Conservation (phyloP, 805 yeast species). For the Jamesozyma hellenica region DNA sequence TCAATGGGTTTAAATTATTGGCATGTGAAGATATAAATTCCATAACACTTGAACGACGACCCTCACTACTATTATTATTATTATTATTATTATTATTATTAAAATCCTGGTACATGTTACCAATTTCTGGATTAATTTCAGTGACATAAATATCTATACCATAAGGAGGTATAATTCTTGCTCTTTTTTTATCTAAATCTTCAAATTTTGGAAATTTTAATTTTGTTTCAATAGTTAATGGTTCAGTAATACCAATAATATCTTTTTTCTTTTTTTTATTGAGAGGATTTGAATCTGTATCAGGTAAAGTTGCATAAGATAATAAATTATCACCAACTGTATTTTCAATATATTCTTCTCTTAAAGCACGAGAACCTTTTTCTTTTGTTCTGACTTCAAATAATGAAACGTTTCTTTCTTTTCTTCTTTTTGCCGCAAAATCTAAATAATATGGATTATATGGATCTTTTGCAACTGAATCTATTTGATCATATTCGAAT, state of each 20-base stretch:
- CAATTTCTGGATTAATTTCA: constrained; percentile 13
- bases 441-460: constrained; percentile 30
- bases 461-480: constrained; percentile 28
- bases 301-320: constrained; percentile 34
- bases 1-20: background rate
- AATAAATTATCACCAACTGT: constrained; percentile 53
- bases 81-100: background rate
- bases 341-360: constrained; percentile 45
- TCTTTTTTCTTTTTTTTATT: constrained; percentile 22
- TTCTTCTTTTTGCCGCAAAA: constrained; percentile 26
- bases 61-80: background rate
- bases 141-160: constrained; percentile 26
- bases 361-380: constrained; percentile 40
- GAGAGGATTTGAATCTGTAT: background rate
- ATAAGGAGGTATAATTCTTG: constrained; percentile 27
- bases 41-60: constrained; percentile 13
- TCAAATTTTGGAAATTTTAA: constrained; percentile 27
- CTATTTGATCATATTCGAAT: constrained; percentile 46
- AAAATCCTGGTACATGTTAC: background rate
- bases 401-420: constrained; percentile 48
- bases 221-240: constrained; percentile 22
- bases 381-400: constrained; percentile 57
- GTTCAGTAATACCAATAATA: constrained; percentile 18
- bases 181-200: constrained; percentile 19
- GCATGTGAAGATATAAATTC: constrained; percentile 13